These are phyloP conservation scores for Gonapodya prolifera DNA, from an alignment of 192 early-diverging fungal species.

Conservation along the genomic window DNA sequence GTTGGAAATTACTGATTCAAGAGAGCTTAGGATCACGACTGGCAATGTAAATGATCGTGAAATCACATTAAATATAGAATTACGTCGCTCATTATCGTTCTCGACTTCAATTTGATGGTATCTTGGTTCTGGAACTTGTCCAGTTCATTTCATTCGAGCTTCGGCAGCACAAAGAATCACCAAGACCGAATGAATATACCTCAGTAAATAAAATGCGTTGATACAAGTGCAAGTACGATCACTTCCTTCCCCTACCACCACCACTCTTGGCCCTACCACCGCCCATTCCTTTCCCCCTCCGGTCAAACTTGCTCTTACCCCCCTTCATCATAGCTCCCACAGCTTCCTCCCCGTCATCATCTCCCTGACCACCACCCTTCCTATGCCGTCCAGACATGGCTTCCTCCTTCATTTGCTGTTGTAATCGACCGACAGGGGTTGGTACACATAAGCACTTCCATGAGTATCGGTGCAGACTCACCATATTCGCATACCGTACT, in stretches of 20 bases:
- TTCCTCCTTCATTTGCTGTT: slow-evolving; percentile 5
- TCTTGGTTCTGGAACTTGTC: too few relatives aligned
- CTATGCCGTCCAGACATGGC: not conserved
- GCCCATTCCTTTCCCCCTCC: not conserved
- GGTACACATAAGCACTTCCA: not conserved
- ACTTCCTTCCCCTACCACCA: not conserved
- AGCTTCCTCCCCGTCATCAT: not conserved
- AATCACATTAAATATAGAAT: too few relatives aligned
- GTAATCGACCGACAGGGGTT: not conserved
- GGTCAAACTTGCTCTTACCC: not conserved
- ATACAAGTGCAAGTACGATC: too few relatives aligned
- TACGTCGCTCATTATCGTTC: too few relatives aligned
- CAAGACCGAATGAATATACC: too few relatives aligned
- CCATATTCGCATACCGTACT: slow-evolving; percentile 64
- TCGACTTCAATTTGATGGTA: too few relatives aligned
- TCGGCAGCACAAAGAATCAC: too few relatives aligned
- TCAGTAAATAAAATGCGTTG: too few relatives aligned
- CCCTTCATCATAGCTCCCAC: not conserved
- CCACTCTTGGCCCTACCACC: not conserved
- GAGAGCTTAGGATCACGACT: too few relatives aligned
- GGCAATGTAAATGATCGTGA: too few relatives aligned
- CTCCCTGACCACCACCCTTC: not conserved
- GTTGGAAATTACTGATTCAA: slow-evolving; percentile 54
- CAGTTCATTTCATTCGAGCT: too few relatives aligned
- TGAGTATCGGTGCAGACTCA: not conserved